A percentile compares a stretch with the other conserved stretches of the same genome.
Conservation (phyloP, 2,329 filamentous ascomycete species). For the Orbilia quercus region DNA sequence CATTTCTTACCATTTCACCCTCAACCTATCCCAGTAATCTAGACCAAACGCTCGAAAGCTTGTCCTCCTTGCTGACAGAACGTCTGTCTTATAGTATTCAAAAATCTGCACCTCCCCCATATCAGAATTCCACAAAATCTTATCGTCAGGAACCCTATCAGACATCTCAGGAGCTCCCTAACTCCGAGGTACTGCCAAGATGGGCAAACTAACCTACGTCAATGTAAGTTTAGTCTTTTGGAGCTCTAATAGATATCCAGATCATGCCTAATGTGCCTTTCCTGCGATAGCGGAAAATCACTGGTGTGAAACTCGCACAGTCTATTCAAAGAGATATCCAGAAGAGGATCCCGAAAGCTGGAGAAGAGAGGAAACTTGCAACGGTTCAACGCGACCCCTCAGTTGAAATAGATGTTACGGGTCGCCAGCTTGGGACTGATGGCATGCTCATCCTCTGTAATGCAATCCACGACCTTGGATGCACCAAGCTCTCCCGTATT, state of each 20-base stretch:
- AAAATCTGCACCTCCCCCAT: no score
- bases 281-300: constrained; percentile 31
- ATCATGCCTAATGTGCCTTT: constrained; percentile 1
- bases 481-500: constrained; percentile 28
- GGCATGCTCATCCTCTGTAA: constrained; percentile 44
- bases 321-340: constrained; percentile 53
- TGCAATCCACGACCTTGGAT: constrained; percentile 24
- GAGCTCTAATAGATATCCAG: background rate
- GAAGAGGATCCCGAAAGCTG: constrained; percentile 48
- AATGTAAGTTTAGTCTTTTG: constrained; percentile 26
- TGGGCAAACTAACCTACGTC: constrained; percentile 50
- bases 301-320: constrained; percentile 46
- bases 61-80: background rate
- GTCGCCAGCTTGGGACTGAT: constrained; percentile 48
- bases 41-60: no score
- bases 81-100: no score
- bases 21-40: background rate
- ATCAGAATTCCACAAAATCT: background rate
- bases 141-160: background rate
- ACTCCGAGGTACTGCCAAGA: constrained; percentile 1
- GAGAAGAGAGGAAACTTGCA: constrained; percentile 51
- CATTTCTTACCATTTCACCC: constrained; percentile 5
- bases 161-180: background rate
- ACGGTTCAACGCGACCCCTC: constrained; percentile 47
- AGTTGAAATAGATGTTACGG: constrained; percentile 42